These are phyloP conservation scores for Astrothelium subdiscretum DNA, from an alignment of 495 filamentous ascomycete species.

Conservation along the genomic window DNA sequence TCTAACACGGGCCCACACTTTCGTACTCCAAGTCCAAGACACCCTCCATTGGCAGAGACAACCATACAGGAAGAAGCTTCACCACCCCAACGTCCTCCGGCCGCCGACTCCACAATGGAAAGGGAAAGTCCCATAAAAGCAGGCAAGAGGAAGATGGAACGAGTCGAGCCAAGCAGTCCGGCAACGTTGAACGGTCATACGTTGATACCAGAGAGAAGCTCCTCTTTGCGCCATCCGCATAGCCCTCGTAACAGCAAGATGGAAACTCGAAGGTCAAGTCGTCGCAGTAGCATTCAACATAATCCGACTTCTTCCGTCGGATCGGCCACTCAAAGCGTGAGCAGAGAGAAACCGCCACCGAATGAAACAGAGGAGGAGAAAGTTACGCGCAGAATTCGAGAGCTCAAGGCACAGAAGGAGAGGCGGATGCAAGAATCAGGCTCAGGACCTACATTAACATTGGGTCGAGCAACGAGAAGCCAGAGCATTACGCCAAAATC, in stretches of 20 bases:
- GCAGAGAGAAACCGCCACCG: constrained; percentile 4
- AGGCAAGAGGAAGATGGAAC: neutral
- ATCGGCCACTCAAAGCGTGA: neutral
- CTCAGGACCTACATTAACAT: neutral
- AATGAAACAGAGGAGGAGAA: constrained; percentile 16
- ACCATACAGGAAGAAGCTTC: constrained; percentile 15
- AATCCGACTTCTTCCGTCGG: neutral
- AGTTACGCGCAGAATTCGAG: constrained; percentile 15
- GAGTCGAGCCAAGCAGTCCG: neutral
- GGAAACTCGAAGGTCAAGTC: neutral
- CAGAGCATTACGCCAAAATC: neutral
- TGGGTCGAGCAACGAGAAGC: neutral
- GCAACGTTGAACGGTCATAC: neutral
- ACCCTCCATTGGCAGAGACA: constrained; percentile 10
- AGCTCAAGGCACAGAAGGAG: constrained; percentile 14
- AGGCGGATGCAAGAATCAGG: constrained; percentile 11
- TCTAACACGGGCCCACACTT: constrained; percentile 10
- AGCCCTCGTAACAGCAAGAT: neutral
- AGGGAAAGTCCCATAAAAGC: neutral
- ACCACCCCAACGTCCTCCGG: neutral
- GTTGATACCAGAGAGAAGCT: constrained; percentile 6
- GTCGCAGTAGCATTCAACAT: neutral
- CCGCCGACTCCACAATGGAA: neutral
- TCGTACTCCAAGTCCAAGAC: neutral
- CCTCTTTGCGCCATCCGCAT: neutral